Evolutionary conservation across 495 filamentous ascomycete genomes (phyloP).

Genomic region (Saxispiralis lemnorum): DNA sequence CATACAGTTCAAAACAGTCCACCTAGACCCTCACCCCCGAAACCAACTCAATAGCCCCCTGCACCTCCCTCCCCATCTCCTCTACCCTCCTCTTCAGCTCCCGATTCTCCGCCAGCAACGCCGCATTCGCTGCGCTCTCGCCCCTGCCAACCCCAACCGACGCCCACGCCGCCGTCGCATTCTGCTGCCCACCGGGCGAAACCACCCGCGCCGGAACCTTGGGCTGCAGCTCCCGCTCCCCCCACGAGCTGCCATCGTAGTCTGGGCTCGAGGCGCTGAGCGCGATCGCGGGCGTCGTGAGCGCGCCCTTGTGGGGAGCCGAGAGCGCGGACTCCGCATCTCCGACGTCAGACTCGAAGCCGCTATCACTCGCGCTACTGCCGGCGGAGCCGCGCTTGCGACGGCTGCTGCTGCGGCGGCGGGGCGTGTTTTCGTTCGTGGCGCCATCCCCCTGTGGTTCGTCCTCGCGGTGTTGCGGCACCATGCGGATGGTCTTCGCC

Average conservation of each 20-base stretch:
- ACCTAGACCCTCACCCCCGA: conserved; percentile 3
- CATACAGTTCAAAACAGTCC: too few relatives aligned
- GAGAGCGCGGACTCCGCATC: conserved; percentile 16
- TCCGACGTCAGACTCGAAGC: conserved; percentile 23
- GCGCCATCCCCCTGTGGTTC: conserved; percentile 1
- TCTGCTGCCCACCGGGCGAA: background rate
- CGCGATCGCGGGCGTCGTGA: conserved; percentile 1
- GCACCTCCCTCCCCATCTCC: conserved; percentile 19
- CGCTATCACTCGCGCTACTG: conserved; percentile 18
- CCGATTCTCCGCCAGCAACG: conserved; percentile 18
- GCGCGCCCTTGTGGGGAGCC: conserved; percentile 2
- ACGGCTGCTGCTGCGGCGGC: conserved; percentile 4
- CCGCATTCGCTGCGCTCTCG: too few relatives aligned
- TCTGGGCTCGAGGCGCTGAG: conserved; percentile 1
- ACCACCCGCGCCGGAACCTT: background rate
- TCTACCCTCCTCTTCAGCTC: conserved; percentile 15
- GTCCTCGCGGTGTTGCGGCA: conserved; percentile 6
- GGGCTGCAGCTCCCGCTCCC: too few relatives aligned
- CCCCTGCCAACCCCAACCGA: conserved; percentile 1
- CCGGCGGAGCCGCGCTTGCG: conserved; percentile 11
- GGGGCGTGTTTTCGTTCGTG: conserved; percentile 9
- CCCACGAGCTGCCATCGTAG: too few relatives aligned
- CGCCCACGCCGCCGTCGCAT: conserved; percentile 8
- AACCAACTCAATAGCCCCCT: conserved; percentile 23
- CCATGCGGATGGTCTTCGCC: conserved; percentile 6